Conservation (phyloP, 2,329 filamentous ascomycete genomes). For the Ophiobolus disseminans region DNA sequence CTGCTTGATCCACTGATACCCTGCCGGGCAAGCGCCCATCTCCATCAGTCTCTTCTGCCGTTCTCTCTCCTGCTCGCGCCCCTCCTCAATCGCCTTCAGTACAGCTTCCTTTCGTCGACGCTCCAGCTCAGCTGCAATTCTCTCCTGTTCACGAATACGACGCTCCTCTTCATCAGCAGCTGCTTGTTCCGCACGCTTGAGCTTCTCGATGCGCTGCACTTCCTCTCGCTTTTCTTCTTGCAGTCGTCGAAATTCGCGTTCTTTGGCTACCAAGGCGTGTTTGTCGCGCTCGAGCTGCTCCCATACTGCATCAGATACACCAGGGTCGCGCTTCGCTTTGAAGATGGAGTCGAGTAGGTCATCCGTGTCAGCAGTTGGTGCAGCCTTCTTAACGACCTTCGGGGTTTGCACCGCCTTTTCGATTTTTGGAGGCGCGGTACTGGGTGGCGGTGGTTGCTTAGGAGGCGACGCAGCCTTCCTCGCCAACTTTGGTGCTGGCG, state of each 20-base stretch:
- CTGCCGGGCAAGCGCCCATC: slow-evolving; percentile 64
- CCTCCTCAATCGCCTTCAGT: slow-evolving; percentile 50
- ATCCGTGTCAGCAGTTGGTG: slow-evolving; percentile 2
- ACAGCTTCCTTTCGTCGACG: slow-evolving; percentile 36
- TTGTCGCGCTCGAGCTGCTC: slow-evolving; percentile 63
- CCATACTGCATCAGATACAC: slow-evolving; percentile 68
- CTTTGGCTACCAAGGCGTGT: slow-evolving; percentile 40
- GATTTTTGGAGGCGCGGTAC: background rate
- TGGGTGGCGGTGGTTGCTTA: background rate
- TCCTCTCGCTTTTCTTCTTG: slow-evolving; percentile 31
- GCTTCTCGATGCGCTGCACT: slow-evolving; percentile 28
- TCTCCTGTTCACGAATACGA: slow-evolving; percentile 22
- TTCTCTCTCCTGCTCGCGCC: slow-evolving; percentile 49
- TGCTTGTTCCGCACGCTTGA: slow-evolving; percentile 39
- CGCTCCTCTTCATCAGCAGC: slow-evolving; percentile 34
- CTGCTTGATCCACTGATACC: slow-evolving; percentile 69
- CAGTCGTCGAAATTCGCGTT: slow-evolving; percentile 47
- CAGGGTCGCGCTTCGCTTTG: slow-evolving; percentile 57
- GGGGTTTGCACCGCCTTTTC: slow-evolving; percentile 9
- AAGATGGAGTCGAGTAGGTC: slow-evolving; percentile 21
- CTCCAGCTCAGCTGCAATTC: slow-evolving; percentile 29
- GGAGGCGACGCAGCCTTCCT: slow-evolving; percentile 13
- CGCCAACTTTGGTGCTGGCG: slow-evolving; percentile 1
- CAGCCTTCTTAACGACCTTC: background rate
- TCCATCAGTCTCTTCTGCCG: slow-evolving; percentile 57